Percentiles rank a stretch among this genome's conserved stretches.
Conservation (phyloP, 345 rosid genomes). For the Sisymbrium irio region DNA sequence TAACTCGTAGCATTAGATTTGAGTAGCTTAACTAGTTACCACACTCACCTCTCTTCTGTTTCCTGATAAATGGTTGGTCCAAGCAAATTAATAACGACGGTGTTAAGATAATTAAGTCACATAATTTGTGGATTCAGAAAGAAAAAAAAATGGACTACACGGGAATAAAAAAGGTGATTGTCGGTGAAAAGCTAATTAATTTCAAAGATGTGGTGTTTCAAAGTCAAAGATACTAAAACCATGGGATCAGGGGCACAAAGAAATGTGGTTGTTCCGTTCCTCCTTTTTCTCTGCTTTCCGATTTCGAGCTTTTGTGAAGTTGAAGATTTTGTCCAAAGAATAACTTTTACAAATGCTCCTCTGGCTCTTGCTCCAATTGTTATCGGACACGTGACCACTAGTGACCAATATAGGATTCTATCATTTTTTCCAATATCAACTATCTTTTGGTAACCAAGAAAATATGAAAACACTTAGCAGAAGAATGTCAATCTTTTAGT, state of each 20-base stretch:
- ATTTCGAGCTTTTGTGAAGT: slow-evolving; percentile 35
- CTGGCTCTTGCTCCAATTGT: not conserved
- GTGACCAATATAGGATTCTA: not conserved
- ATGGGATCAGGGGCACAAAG: slow-evolving; percentile 22
- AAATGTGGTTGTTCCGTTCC: slow-evolving; percentile 11
- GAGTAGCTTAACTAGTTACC: slow-evolving; percentile 2
- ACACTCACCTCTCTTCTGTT: not conserved
- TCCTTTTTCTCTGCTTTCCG: not conserved
- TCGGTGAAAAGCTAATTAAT: slow-evolving; percentile 25
- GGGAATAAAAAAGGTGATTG: not conserved
- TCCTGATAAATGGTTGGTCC: slow-evolving; percentile 9
- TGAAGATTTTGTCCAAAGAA: slow-evolving; percentile 34
- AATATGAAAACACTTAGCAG: not conserved
- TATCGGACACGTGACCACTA: not conserved
- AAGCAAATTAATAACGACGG: not conserved
- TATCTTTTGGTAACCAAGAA: not conserved
- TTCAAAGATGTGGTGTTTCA: slow-evolving; percentile 22
- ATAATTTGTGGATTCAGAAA: not conserved
- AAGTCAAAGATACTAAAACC: slow-evolving; percentile 36
- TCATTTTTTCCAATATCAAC: not conserved
- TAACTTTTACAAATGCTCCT: slow-evolving; percentile 23
- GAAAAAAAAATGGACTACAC: not conserved
- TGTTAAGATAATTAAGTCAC: not conserved
- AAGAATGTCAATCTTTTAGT: slow-evolving; percentile 10
- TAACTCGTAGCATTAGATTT: slow-evolving; percentile 2